phyloP scores from a whole-genome alignment of 1,139 yeast genomes.

The Diutina scorzettiae region DNA sequence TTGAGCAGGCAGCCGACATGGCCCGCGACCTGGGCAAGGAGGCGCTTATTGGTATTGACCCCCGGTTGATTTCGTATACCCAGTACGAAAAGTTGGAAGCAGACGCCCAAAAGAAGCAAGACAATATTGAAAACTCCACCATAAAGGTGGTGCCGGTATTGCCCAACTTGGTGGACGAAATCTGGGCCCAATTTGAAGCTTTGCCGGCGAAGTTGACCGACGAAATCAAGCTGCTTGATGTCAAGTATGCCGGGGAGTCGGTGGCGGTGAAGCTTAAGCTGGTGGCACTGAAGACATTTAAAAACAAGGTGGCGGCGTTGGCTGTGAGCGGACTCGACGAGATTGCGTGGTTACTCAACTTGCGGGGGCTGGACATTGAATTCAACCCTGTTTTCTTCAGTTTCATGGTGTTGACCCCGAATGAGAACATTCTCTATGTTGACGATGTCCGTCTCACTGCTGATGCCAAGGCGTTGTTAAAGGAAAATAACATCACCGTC shows the following conservation, averaged over 20 bases:
- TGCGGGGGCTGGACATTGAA: constrained; percentile 77
- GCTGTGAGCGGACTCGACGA: constrained; percentile 76
- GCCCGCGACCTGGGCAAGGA: constrained; percentile 32
- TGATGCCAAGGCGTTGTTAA: constrained; percentile 21
- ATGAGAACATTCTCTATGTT: constrained; percentile 47
- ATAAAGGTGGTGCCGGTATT: constrained; percentile 52
- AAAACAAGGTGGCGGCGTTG: constrained; percentile 28
- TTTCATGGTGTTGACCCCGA: constrained; percentile 51
- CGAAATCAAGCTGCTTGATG: constrained; percentile 30
- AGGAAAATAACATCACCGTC: constrained; percentile 30
- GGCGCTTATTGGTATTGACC: constrained; percentile 31
- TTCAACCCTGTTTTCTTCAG: constrained; percentile 89
- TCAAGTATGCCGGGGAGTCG: constrained; percentile 37
- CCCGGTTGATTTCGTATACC: constrained; percentile 42
- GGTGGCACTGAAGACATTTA: constrained; percentile 28
- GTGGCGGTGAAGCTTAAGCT: constrained; percentile 32
- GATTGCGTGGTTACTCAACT: constrained; percentile 83
- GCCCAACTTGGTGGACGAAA: constrained; percentile 60
- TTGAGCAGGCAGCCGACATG: constrained; percentile 45
- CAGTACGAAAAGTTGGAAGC: constrained; percentile 16
- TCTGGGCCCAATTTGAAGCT: constrained; percentile 52
- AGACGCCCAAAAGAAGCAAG: too few relatives aligned
- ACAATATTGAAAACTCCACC: constrained; percentile 19
- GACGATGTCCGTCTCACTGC: constrained; percentile 27
- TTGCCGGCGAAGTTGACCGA: constrained; percentile 31